Percentiles rank a stretch among this genome's conserved stretches.
phyloP scores from a whole-genome alignment of 108 stramenopile genomes.

The Chaetoceros muelleri region DNA sequence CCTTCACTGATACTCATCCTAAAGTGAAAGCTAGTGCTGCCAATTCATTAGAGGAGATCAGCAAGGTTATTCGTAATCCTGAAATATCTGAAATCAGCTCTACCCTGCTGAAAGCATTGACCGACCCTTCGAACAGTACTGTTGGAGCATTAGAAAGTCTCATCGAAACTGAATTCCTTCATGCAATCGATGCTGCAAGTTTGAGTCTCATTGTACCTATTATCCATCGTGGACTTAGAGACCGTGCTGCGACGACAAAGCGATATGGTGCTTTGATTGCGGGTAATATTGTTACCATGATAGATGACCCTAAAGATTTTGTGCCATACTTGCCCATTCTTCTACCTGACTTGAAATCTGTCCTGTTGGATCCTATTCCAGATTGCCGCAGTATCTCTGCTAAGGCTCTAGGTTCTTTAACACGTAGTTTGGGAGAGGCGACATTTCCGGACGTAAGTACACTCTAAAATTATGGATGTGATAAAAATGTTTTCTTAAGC shows the following conservation, averaged over 20 bases:
- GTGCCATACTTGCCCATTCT: slow-evolving; percentile 88
- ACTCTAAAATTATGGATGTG: too few species aligned
- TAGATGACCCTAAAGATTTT: slow-evolving; percentile 89
- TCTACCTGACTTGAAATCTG: slow-evolving; percentile 86
- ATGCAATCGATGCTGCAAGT: slow-evolving; percentile 97
- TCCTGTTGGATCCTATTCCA: slow-evolving; percentile 93
- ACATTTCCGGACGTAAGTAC: slow-evolving; percentile 53
- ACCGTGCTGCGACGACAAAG: slow-evolving; percentile 88
- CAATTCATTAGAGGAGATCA: slow-evolving; percentile 90
- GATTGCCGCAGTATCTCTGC: slow-evolving; percentile 89
- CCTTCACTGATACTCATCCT: slow-evolving; percentile 94
- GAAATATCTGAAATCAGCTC: slow-evolving; percentile 82
- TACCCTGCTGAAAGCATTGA: slow-evolving; percentile 80
- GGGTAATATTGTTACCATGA: slow-evolving; percentile 96
- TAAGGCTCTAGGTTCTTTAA: slow-evolving; percentile 88
- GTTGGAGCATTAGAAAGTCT: slow-evolving; percentile 68
- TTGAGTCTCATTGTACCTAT: slow-evolving; percentile 96
- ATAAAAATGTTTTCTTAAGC: too few species aligned
- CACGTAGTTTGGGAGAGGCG: slow-evolving; percentile 87
- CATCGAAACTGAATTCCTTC: slow-evolving; percentile 88
- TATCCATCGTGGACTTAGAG: slow-evolving; percentile 90
- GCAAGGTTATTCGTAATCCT: slow-evolving; percentile 92
- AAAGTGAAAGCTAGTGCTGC: slow-evolving; percentile 90
- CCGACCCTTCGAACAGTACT: slow-evolving; percentile 76
- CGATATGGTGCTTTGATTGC: slow-evolving; percentile 94